phyloP scores from a whole-genome alignment of 192 early-diverging fungal genomes.

The Linnemannia elongata region DNA sequence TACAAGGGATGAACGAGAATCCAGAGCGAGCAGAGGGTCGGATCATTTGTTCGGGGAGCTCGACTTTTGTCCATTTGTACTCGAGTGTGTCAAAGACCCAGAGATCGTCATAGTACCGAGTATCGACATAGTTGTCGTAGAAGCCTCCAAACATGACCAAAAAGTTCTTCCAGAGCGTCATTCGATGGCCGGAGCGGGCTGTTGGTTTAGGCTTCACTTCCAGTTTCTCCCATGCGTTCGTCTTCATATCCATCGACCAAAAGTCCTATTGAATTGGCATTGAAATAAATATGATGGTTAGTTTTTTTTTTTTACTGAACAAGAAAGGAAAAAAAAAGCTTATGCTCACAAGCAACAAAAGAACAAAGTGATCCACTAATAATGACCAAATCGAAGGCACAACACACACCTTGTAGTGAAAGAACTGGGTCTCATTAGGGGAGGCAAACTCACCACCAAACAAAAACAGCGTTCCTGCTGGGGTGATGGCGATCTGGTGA shows the following conservation, averaged over 20 bases:
- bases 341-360: not conserved
- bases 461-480: constrained; percentile 71
- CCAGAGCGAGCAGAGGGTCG: constrained; percentile 67
- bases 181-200: constrained; percentile 74
- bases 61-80: constrained; percentile 62
- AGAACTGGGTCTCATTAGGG: constrained; percentile 76
- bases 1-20: constrained; percentile 68
- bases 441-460: constrained; percentile 76
- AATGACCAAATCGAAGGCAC: not conserved
- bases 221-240: constrained; percentile 76
- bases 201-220: constrained; percentile 67
- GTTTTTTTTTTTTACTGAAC: not conserved
- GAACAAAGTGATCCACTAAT: no score
- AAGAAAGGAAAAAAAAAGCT: not conserved
- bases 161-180: constrained; percentile 74
- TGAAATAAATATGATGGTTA: constrained; percentile 5
- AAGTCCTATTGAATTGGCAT: constrained; percentile 69
- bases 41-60: constrained; percentile 51
- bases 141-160: constrained; percentile 78
- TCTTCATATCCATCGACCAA: constrained; percentile 79
- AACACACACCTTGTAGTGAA: constrained; percentile 60
- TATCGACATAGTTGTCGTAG: constrained; percentile 60
- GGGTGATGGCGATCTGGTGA: constrained; percentile 75
- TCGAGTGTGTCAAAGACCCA: constrained; percentile 77
- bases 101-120: constrained; percentile 75